These are phyloP conservation scores for Allantophomopsis lycopodina DNA, from an alignment of 2,329 filamentous ascomycete species.

Conservation along the genomic window DNA sequence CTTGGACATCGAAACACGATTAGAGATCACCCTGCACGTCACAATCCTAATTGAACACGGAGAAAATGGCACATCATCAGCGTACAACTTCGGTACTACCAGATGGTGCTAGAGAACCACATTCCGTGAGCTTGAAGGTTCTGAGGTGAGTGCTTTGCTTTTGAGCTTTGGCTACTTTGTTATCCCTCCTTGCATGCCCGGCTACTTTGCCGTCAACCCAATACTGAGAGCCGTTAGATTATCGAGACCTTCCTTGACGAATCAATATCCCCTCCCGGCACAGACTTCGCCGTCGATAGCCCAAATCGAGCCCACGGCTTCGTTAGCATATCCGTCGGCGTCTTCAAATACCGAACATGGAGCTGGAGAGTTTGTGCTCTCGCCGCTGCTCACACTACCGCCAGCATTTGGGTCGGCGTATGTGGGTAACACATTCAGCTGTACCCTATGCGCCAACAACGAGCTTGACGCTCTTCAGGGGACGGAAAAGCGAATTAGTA, in stretches of 20 bases:
- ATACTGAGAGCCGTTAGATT: slow-evolving; percentile 38
- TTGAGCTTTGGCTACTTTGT: background rate
- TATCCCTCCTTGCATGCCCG: slow-evolving; percentile 1
- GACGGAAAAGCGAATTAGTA: slow-evolving; percentile 40
- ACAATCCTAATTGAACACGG: too few relatives aligned
- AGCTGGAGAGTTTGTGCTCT: slow-evolving; percentile 20
- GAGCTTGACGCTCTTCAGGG: slow-evolving; percentile 38
- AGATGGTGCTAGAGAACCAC: slow-evolving; percentile 51
- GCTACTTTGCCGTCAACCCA: too few relatives aligned
- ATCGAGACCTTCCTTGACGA: slow-evolving; percentile 65
- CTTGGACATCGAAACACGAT: too few relatives aligned
- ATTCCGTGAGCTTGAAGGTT: slow-evolving; percentile 68
- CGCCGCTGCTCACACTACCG: slow-evolving; percentile 65
- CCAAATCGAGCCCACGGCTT: slow-evolving; percentile 35
- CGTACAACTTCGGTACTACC: slow-evolving; percentile 10
- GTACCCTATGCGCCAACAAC: slow-evolving; percentile 92
- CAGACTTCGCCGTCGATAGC: slow-evolving; percentile 27
- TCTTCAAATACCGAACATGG: slow-evolving; percentile 18
- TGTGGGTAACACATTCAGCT: slow-evolving; percentile 89
- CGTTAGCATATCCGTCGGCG: slow-evolving; percentile 51
- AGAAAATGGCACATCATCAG: slow-evolving; percentile 16
- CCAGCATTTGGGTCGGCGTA: slow-evolving; percentile 89
- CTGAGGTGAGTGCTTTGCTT: slow-evolving; percentile 34
- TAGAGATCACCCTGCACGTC: too few relatives aligned
- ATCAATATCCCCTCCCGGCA: slow-evolving; percentile 46